These are phyloP conservation scores for Sporothrix pseudoabietina DNA, from an alignment of 2,329 filamentous ascomycete species.

Conservation along the genomic window DNA sequence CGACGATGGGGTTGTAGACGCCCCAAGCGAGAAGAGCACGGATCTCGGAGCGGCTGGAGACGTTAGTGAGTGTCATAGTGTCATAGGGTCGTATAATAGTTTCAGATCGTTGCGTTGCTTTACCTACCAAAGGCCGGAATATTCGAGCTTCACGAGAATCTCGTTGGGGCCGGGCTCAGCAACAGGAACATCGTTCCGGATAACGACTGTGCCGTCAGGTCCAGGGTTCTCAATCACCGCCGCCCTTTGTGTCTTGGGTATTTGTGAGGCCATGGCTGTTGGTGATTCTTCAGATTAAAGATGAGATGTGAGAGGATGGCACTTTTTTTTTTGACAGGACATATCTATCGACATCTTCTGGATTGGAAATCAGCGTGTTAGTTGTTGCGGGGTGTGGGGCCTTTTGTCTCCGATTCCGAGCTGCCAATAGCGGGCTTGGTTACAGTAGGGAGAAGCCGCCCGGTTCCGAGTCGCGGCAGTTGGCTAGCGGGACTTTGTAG, in stretches of 20 bases:
- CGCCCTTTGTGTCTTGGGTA: slow-evolving; percentile 8
- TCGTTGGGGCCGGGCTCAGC: slow-evolving; percentile 16
- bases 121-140: slow-evolving; percentile 17
- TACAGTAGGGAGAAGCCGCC: neutral
- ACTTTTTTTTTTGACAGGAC: neutral
- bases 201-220: neutral
- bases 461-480: slow-evolving; percentile 13
- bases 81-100: too few species aligned
- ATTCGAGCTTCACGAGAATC: slow-evolving; percentile 19
- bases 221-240: slow-evolving; percentile 22
- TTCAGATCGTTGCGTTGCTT: too few species aligned
- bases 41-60: neutral
- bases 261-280: neutral
- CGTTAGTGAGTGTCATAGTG: neutral
- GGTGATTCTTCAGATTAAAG: neutral
- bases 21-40: slow-evolving; percentile 12
- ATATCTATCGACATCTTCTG: too few species aligned
- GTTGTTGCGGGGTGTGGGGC: slow-evolving; percentile 12
- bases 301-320: neutral
- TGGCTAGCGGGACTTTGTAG: neutral
- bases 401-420: neutral
- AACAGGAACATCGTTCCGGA: slow-evolving; percentile 9
- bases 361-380: slow-evolving; percentile 11
- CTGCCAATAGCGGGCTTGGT: neutral
- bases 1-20: slow-evolving; percentile 17